phyloP scores from a whole-genome alignment of 1,284 basidiomycete genomes.

The Tremellales sp. region DNA sequence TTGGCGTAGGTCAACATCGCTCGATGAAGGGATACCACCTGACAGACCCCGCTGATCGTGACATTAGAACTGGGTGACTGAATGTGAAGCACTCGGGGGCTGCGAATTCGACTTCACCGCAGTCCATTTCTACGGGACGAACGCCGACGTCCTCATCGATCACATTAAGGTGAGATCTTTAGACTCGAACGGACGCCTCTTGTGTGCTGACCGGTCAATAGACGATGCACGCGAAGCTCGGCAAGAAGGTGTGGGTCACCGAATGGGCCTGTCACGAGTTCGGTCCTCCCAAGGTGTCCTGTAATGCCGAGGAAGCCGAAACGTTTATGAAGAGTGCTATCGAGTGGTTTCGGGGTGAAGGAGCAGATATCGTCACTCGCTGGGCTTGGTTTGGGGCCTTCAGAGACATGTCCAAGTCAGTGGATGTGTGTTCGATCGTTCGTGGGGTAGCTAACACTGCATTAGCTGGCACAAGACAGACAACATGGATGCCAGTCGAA shows the following conservation, averaged over 20 bases:
- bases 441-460: background rate
- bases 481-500: background rate
- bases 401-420: slow-evolving; percentile 5
- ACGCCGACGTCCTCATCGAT: slow-evolving; percentile 25
- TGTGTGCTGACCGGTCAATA: slow-evolving; percentile 7
- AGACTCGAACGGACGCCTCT: background rate
- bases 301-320: slow-evolving; percentile 19
- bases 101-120: slow-evolving; percentile 37
- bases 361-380: slow-evolving; percentile 17
- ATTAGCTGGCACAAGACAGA: background rate
- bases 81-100: slow-evolving; percentile 21
- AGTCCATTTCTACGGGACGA: slow-evolving; percentile 36
- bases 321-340: slow-evolving; percentile 30
- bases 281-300: slow-evolving; percentile 10
- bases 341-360: slow-evolving; percentile 13
- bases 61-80: slow-evolving; percentile 23
- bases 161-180: slow-evolving; percentile 21
- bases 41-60: background rate
- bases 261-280: slow-evolving; percentile 29
- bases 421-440: too few relatives aligned
- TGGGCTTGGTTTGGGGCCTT: slow-evolving; percentile 39
- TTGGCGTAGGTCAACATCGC: too few relatives aligned
- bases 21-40: too few relatives aligned
- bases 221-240: slow-evolving; percentile 6
- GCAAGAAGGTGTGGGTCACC: slow-evolving; percentile 36